These are phyloP conservation scores for Penicillium sp. DNA, from an alignment of 2,329 filamentous ascomycete genomes.

Conservation along the genomic window DNA sequence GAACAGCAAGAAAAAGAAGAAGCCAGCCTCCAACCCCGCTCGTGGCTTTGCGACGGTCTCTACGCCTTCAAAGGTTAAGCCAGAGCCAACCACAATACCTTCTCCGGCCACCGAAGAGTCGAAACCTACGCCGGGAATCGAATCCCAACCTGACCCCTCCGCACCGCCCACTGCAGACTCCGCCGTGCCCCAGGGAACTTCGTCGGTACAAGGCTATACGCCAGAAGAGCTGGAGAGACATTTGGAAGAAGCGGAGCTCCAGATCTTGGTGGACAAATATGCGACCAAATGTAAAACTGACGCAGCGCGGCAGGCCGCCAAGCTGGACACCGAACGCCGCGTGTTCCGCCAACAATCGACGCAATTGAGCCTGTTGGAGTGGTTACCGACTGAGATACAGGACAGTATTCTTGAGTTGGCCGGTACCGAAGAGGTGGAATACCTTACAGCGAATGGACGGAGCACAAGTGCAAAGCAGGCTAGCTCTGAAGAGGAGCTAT, in stretches of 20 bases:
- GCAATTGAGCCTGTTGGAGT: constrained; percentile 67
- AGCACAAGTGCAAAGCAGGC: constrained; percentile 36
- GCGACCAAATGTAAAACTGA: constrained; percentile 75
- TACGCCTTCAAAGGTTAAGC: constrained; percentile 74
- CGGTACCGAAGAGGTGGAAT: constrained; percentile 40
- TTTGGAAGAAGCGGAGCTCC: constrained; percentile 84
- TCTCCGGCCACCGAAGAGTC: constrained; percentile 29
- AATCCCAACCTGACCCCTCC: constrained; percentile 25
- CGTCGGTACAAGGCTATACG: constrained; percentile 56
- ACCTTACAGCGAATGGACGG: constrained; percentile 30
- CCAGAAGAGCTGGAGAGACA: constrained; percentile 88
- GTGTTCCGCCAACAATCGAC: constrained; percentile 76
- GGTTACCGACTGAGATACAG: constrained; percentile 76
- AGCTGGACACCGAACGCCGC: constrained; percentile 80
- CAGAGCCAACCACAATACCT: constrained; percentile 34
- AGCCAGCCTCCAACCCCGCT: constrained; percentile 78
- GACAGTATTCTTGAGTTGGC: constrained; percentile 69
- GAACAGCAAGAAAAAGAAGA: constrained; percentile 85
- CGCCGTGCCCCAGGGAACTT: constrained; percentile 17
- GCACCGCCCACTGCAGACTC: constrained; percentile 15
- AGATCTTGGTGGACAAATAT: constrained; percentile 80
- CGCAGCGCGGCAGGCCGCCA: constrained; percentile 68
- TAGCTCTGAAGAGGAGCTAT: constrained; percentile 70
- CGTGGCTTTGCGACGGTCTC: constrained; percentile 93
- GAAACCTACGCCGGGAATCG: constrained; percentile 32